Evolutionary conservation across 768 basidiomycete species (phyloP), one percentile per base, ranked within the genome.

Genomic region (Naganishia vishniacii): DNA sequence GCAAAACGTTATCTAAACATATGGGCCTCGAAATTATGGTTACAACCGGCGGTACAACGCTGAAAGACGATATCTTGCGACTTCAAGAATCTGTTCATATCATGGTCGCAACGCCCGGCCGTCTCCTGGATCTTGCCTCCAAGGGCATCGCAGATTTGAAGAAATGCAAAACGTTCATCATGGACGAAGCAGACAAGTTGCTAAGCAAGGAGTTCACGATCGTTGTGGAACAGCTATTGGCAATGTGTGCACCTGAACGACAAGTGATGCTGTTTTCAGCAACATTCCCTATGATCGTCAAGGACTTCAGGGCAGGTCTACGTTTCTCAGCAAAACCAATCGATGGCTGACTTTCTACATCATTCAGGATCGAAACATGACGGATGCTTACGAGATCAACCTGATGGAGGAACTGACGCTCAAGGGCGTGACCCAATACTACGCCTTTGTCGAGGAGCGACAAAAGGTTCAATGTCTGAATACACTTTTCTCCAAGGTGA

Each of bases 391-490:
- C 79, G 92, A 95, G 79, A 95, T 97, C 80, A 99, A 99, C 80
- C 86, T 99, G 78, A 99, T 99, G 94, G 94, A 99, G 72, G 94
- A 99, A 82, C 86, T 99, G 67, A 99, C 94, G 58, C 82, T 99
- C 48, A 90, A 90, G 68, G 94, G 94, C 82, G 94, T 99, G 61
- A 98, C 94, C 51, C 94, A 99, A 82, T 99, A 97, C 78, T 99
- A 98, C 77, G 94, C 95, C 71, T 99, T 91, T 79, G 91, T 99
- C 74, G 94, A 99, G 80, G 94, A 99, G 78, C 85, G 91, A 67
- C 94, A 99, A 81, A 99, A 99, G 81, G 94, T 98, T 41, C 95
- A 99, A 80, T 99, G 94, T 80, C 82, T 99, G 69, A 99, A 99
- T 82, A 99, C 95, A 66, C 86, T 98, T 69, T 98, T 98, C 83